Evolutionary conservation across 1,284 basidiomycete genomes (phyloP).

Genomic region (Acaromyces ingoldii): DNA sequence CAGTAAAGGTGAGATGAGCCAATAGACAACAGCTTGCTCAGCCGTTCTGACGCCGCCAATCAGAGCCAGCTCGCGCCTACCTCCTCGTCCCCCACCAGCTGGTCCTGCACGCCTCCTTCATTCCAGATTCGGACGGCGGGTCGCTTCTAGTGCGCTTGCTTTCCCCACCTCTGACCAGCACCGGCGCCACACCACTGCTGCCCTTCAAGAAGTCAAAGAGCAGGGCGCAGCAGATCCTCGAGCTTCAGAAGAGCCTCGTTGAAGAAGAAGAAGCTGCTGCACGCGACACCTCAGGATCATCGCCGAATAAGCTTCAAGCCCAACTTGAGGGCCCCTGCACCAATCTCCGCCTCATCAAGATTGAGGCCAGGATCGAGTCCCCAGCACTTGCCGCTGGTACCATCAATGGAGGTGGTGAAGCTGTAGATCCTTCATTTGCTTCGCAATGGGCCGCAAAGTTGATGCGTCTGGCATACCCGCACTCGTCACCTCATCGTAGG

Average conservation of each 20-base stretch:
- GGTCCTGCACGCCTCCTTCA: constrained; percentile 36
- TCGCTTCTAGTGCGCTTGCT: constrained; percentile 37
- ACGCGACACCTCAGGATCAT: background rate
- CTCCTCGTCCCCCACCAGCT: constrained; percentile 28
- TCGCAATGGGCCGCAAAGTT: constrained; percentile 21
- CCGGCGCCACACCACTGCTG: constrained; percentile 9
- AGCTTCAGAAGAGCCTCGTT: background rate
- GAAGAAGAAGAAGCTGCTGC: background rate
- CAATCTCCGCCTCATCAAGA: constrained; percentile 35
- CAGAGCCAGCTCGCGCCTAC: constrained; percentile 16
- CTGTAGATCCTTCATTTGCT: constrained; percentile 6
- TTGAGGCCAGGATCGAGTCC: constrained; percentile 27
- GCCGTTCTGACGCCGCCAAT: background rate
- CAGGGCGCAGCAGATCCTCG: constrained; percentile 11
- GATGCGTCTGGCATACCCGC: constrained; percentile 21
- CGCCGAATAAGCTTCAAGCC: background rate
- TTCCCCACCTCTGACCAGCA: constrained; percentile 22
- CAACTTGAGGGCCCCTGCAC: constrained; percentile 36
- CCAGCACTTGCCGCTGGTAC: constrained; percentile 8
- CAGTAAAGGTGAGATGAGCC: background rate
- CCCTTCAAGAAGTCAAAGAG: constrained; percentile 19
- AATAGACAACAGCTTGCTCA: background rate
- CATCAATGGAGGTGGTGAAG: constrained; percentile 14
- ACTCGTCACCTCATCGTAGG: constrained; percentile 23
- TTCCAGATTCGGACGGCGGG: constrained; percentile 41